phyloP scores from a whole-genome alignment of 176 grass and related monocot genomes.

The Puya raimondii region DNA sequence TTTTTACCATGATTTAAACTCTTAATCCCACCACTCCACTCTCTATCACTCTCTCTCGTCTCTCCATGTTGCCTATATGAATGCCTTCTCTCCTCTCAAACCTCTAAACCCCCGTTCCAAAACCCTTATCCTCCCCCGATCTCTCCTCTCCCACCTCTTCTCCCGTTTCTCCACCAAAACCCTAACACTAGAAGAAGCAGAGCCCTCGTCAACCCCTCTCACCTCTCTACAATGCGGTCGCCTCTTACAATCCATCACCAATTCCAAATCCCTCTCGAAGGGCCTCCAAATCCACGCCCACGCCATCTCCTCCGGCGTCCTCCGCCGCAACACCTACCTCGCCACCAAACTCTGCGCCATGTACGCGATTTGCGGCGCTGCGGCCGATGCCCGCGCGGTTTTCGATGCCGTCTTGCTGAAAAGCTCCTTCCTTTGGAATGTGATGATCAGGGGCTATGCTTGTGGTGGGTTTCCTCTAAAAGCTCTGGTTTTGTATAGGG shows the following conservation, averaged over 20 bases:
- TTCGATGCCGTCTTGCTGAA: slow-evolving; percentile 38
- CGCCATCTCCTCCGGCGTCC: slow-evolving; percentile 22
- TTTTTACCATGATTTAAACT: too few species aligned
- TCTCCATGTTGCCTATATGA: not conserved
- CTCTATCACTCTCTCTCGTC: not conserved
- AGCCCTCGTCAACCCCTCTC: not conserved
- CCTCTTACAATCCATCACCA: slow-evolving; percentile 15
- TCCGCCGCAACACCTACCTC: slow-evolving; percentile 39
- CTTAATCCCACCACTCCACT: too few species aligned
- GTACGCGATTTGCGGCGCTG: slow-evolving; percentile 26
- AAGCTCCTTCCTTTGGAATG: slow-evolving; percentile 42
- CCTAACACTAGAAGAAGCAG: not conserved
- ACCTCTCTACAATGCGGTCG: slow-evolving; percentile 20
- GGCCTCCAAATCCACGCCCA: slow-evolving; percentile 14
- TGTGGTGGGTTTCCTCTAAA: not conserved
- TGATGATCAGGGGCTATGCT: slow-evolving; percentile 35
- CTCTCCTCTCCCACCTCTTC: not conserved
- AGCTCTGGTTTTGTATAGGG: not conserved
- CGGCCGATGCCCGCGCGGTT: slow-evolving; percentile 10
- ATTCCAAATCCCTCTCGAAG: slow-evolving; percentile 4
- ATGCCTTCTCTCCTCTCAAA: not conserved
- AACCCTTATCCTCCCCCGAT: not conserved
- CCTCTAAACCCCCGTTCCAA: not conserved
- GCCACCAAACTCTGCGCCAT: slow-evolving; percentile 47
- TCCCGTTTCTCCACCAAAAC: not conserved